Percentiles rank a stretch among this genome's conserved stretches.
Evolutionary conservation across 495 filamentous ascomycete genomes (phyloP).

Genomic region (Xylaria curta): DNA sequence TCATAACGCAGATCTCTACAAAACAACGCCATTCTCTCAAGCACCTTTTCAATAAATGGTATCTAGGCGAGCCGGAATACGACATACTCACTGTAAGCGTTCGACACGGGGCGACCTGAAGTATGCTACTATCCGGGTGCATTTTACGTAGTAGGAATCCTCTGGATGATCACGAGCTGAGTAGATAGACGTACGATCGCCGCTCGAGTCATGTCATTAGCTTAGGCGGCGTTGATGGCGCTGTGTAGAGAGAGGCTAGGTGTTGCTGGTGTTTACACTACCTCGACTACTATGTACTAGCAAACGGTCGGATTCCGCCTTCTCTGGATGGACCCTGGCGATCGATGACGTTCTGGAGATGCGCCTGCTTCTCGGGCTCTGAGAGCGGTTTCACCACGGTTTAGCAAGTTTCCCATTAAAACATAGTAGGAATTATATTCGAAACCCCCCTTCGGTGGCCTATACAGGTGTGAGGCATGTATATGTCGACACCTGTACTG

Average conservation of each 20-base stretch:
- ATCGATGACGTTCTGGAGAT: constrained; percentile 11
- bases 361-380: not conserved
- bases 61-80: constrained; percentile 17
- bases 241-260: not conserved
- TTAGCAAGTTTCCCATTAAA: constrained; percentile 8
- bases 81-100: not conserved
- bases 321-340: not conserved
- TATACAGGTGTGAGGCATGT: not conserved
- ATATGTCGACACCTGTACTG: not conserved
- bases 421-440: not conserved
- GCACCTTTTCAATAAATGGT: constrained; percentile 1
- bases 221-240: not conserved
- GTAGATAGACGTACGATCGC: not conserved
- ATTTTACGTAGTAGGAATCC: not conserved
- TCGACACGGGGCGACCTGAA: not conserved
- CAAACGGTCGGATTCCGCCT: not conserved
- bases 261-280: constrained; percentile 13
- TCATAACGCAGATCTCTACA: constrained; percentile 1
- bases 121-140: not conserved
- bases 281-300: not conserved
- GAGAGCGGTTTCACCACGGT: constrained; percentile 18
- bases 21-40: not conserved
- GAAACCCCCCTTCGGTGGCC: constrained; percentile 2
- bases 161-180: not conserved
- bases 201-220: constrained; percentile 6